Evolutionary conservation across 805 yeast genomes (phyloP), one percentile per base, ranked within the genome.

Genomic region (Yamadazyma laniorum): DNA sequence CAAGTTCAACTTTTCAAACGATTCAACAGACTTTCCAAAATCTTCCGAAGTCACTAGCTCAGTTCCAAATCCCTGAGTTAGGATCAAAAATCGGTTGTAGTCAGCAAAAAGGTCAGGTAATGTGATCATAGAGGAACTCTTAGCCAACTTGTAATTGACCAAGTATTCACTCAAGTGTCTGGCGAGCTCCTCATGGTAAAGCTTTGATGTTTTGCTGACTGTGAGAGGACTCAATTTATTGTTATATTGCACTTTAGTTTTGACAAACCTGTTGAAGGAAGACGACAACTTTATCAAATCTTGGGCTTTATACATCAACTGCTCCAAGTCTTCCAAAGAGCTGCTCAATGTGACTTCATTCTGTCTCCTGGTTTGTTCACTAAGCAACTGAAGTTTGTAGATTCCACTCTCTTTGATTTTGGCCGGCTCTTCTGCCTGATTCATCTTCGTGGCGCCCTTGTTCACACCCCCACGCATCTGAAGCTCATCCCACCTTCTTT

Each of bases 151-250:
- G 30, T 44, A 52, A 26, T 44, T 59, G 5, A 52, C 51, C 44
- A 85, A 63, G 56, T 79, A 89, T 49, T 85, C 95, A 28, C 87
- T 80, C 3, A 91, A 55, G 51, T 87, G 90, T 37, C 95, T 71
- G 0, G 96, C 77, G 13, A 88, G 63, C 51, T 88, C 96, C 42
- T 79, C 77, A 19, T 74, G 61, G 43, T 74, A 76, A n/a, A 72
- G 49, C 11, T 53, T 40, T 5, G 69, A 61, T 2, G 45, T 50
- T 40, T 59, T 63, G 44, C 58, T 45, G 55, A 65, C 64, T 42
- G 61, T 48, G 46, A 75, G 50, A 37, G 67, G 59, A 34, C 66
- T 63, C 2, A 61, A 49, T 26, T 42, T 22, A 3, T 41, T 17
- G 8, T 26, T 22, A 18, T 31, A 25, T 29, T 44, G n/a, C 34